phyloP scores from a whole-genome alignment of 23 red algal genomes.

The Gracilaria gracilis region DNA sequence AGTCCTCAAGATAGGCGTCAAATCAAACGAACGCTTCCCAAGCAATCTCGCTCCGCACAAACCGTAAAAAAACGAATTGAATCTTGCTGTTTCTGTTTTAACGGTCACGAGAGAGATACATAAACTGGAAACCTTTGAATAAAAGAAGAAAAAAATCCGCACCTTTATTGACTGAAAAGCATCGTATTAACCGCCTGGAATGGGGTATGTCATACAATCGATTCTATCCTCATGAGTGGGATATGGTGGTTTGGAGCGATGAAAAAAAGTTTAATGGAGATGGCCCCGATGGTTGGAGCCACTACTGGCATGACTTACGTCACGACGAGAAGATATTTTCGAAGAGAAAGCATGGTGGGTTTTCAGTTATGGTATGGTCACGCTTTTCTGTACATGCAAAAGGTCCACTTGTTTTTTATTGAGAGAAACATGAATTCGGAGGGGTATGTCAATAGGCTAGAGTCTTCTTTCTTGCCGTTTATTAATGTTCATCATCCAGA shows the following conservation, averaged over 20 bases:
- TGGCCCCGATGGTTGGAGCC: too few relatives aligned
- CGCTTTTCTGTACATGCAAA: background rate
- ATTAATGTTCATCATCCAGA: background rate
- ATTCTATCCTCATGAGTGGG: background rate
- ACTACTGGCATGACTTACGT: slow-evolving; percentile 13
- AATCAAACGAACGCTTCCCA: too few relatives aligned
- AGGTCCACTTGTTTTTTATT: background rate
- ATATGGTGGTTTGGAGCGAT: slow-evolving; percentile 2
- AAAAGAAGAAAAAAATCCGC: background rate
- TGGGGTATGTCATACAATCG: background rate
- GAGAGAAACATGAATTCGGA: background rate
- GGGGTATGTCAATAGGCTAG: background rate
- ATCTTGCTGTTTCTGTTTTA: too few relatives aligned
- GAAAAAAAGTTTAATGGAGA: slow-evolving; percentile 14
- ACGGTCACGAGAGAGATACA: too few relatives aligned
- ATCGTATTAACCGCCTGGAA: background rate
- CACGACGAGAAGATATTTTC: background rate
- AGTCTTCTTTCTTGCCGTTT: background rate
- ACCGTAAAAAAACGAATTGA: too few relatives aligned
- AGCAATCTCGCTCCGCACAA: too few relatives aligned
- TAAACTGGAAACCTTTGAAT: background rate
- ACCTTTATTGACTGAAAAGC: background rate
- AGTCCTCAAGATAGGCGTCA: too few relatives aligned
- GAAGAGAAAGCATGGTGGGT: background rate
- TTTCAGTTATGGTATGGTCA: slow-evolving; percentile 6